phyloP scores from a whole-genome alignment of 148 eudicot genomes.

The Chenopodium berlandieri region DNA sequence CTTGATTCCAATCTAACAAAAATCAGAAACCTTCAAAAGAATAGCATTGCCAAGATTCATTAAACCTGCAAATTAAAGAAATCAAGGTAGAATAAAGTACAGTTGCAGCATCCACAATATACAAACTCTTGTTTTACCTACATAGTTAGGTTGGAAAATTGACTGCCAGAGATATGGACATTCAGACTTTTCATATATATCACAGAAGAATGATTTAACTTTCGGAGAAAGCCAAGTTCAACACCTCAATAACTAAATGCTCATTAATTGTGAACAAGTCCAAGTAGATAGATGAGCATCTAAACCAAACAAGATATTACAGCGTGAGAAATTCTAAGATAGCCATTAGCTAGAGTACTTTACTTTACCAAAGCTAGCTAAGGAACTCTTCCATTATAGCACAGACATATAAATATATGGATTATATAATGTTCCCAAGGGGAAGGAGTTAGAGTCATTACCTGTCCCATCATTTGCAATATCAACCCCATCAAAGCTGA shows the following conservation, averaged over 20 bases:
- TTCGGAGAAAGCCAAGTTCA: background rate
- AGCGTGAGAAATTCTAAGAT: too few species aligned
- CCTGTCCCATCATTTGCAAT: conserved; percentile 98
- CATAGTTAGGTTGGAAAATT: background rate
- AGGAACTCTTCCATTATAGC: background rate
- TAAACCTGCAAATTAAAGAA: background rate
- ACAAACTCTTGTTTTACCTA: background rate
- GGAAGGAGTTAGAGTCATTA: conserved; percentile 14
- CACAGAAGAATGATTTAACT: background rate
- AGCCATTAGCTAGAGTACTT: too few species aligned
- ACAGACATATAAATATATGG: background rate
- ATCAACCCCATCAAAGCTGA: conserved; percentile 80
- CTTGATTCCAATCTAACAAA: too few species aligned
- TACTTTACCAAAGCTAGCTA: too few species aligned
- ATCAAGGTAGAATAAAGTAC: background rate
- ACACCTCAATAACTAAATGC: background rate
- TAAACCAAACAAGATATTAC: background rate
- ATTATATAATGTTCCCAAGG: background rate
- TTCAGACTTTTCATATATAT: background rate
- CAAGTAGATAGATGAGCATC: background rate
- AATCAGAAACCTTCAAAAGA: too few species aligned
- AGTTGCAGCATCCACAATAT: background rate
- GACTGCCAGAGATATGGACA: background rate
- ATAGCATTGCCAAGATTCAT: too few species aligned
- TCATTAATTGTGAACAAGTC: background rate